Percentiles rank a stretch among this genome's conserved stretches.
Evolutionary conservation across 495 filamentous ascomycete species (phyloP).

Genomic region (Penicillium cataractarum): DNA sequence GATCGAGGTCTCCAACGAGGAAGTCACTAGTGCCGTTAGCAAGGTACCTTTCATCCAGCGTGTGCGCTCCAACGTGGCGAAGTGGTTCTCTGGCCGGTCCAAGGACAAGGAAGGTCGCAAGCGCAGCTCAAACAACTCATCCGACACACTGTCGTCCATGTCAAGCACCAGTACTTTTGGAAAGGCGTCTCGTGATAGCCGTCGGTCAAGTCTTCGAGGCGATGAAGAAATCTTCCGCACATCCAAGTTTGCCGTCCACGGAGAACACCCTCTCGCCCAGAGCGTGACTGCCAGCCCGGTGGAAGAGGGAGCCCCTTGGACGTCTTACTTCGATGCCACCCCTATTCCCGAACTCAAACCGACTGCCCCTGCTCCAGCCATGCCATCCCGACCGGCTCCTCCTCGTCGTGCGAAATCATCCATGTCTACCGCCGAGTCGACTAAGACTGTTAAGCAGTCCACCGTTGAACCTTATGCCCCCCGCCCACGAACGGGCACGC

Average conservation of each 20-base stretch:
- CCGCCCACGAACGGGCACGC: slow-evolving; percentile 44
- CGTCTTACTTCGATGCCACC: slow-evolving; percentile 44
- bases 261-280: slow-evolving; percentile 81
- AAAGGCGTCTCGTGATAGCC: slow-evolving; percentile 47
- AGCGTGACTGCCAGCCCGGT: slow-evolving; percentile 79
- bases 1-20: slow-evolving; percentile 89
- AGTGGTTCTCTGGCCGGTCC: slow-evolving; percentile 63
- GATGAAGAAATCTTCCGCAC: slow-evolving; percentile 60
- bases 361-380: slow-evolving; percentile 34
- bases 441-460: slow-evolving; percentile 59
- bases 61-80: slow-evolving; percentile 54
- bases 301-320: slow-evolving; percentile 39
- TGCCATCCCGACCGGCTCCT: slow-evolving; percentile 46
- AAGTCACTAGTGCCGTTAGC: slow-evolving; percentile 88
- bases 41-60: slow-evolving; percentile 85
- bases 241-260: slow-evolving; percentile 49
- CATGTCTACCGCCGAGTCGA: slow-evolving; percentile 65
- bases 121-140: slow-evolving; percentile 41
- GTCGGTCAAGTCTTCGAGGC: slow-evolving; percentile 69
- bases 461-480: slow-evolving; percentile 33
- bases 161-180: slow-evolving; percentile 37
- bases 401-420: slow-evolving; percentile 57
- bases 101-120: slow-evolving; percentile 59
- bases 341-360: slow-evolving; percentile 33
- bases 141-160: slow-evolving; percentile 38